These are phyloP conservation scores for Adansonia rubrostipa DNA, from an alignment of 441 rosid species.

Conservation along the genomic window DNA sequence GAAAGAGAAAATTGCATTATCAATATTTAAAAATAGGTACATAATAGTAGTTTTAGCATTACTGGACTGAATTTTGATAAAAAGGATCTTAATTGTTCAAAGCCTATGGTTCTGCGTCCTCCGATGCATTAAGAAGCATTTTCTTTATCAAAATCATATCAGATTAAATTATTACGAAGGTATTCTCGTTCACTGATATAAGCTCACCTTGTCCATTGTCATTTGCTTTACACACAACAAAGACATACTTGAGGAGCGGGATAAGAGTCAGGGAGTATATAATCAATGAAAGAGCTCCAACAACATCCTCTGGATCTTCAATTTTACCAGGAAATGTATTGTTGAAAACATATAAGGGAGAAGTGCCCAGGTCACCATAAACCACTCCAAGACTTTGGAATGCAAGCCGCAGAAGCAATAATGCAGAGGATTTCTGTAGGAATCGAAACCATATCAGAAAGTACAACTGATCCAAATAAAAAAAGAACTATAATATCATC, in stretches of 20 bases:
- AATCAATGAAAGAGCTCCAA: constrained; percentile 86
- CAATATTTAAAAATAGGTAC: too few relatives aligned
- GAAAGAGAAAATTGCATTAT: too few relatives aligned
- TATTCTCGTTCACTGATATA: background rate
- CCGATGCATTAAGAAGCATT: background rate
- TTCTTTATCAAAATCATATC: background rate
- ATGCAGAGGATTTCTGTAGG: constrained; percentile 64
- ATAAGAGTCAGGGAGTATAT: constrained; percentile 82
- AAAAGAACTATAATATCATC: background rate
- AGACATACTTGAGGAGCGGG: constrained; percentile 82
- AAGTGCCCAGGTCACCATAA: constrained; percentile 91
- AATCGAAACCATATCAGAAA: constrained; percentile 34
- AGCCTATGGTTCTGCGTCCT: background rate
- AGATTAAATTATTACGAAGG: constrained; percentile 6
- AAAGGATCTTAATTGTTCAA: background rate
- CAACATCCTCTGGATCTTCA: constrained; percentile 69
- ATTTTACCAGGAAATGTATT: constrained; percentile 79
- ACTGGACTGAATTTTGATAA: background rate
- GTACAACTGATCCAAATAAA: constrained; percentile 17
- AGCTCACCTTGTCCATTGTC: constrained; percentile 87
- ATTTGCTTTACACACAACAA: constrained; percentile 79
- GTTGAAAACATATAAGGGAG: constrained; percentile 92
- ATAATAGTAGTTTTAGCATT: background rate
- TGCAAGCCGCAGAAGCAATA: constrained; percentile 78
- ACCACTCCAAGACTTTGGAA: constrained; percentile 94